phyloP scores from a whole-genome alignment of 1,284 basidiomycete species.

The Trametes polyzona region DNA sequence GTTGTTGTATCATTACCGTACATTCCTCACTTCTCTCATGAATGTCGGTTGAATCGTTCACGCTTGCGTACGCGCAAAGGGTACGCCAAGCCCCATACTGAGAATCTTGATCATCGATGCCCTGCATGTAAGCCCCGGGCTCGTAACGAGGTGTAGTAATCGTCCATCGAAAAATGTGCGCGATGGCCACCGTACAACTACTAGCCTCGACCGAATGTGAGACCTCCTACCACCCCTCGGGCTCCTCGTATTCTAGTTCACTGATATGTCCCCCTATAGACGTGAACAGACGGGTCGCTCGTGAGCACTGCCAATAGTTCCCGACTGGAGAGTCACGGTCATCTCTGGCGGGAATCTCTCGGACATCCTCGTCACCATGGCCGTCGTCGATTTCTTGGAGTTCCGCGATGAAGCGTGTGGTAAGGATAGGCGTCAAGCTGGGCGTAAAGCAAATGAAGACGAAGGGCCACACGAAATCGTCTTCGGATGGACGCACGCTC shows the following conservation, averaged over 20 bases:
- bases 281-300: not conserved
- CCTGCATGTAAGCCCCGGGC: no score
- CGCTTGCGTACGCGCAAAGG: no score
- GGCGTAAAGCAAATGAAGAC: not conserved
- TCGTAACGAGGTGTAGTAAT: no score
- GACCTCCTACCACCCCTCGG: not conserved
- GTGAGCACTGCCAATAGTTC: not conserved
- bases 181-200: no score
- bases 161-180: no score
- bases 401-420: not conserved
- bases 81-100: no score
- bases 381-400: not conserved
- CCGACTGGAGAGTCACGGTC: no score
- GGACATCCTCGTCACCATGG: not conserved
- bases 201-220: no score
- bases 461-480: no score
- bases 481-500: not conserved
- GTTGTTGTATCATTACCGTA: not conserved
- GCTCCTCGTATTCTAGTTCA: not conserved
- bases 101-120: no score
- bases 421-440: not conserved
- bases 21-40: not conserved
- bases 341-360: not conserved
- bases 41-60: no score
- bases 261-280: not conserved